Conservation (phyloP, 495 filamentous ascomycete genomes). For the Trichoderma virens region DNA sequence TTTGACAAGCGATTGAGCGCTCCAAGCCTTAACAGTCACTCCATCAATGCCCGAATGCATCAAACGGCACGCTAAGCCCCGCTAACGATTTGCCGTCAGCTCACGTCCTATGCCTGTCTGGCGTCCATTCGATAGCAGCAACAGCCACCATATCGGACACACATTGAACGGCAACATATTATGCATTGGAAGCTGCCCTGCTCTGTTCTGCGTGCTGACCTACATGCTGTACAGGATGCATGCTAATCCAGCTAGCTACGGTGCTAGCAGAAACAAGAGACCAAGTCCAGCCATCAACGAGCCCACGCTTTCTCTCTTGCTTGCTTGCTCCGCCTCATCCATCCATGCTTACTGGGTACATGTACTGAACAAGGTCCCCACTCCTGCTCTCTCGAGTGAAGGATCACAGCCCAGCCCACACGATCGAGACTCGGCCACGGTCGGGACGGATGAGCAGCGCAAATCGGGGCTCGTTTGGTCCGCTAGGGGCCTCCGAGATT, state of each 20-base stretch:
- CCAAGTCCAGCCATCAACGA: not conserved
- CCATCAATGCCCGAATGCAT: not conserved
- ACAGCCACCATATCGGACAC: too few relatives aligned
- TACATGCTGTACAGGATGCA: too few relatives aligned
- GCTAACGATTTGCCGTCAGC: not conserved
- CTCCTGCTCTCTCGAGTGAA: not conserved
- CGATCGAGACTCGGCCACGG: conserved; percentile 5
- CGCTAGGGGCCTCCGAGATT: not conserved
- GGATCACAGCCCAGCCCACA: not conserved
- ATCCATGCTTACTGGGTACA: too few relatives aligned
- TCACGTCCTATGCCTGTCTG: not conserved
- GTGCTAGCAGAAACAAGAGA: not conserved
- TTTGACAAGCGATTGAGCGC: not conserved
- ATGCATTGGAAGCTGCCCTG: not conserved
- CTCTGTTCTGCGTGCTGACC: not conserved
- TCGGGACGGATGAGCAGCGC: not conserved
- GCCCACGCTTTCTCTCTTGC: not conserved
- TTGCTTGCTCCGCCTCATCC: not conserved
- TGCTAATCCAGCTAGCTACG: too few relatives aligned
- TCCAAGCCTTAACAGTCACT: not conserved
- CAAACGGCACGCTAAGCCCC: conserved; percentile 2
- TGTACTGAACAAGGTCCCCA: not conserved
- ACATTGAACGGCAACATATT: too few relatives aligned
- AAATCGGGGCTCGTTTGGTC: not conserved
- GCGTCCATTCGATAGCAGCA: too few relatives aligned